Evolutionary conservation across 2,329 filamentous ascomycete species (phyloP).

Genomic region (Arthrobotrys conoides): DNA sequence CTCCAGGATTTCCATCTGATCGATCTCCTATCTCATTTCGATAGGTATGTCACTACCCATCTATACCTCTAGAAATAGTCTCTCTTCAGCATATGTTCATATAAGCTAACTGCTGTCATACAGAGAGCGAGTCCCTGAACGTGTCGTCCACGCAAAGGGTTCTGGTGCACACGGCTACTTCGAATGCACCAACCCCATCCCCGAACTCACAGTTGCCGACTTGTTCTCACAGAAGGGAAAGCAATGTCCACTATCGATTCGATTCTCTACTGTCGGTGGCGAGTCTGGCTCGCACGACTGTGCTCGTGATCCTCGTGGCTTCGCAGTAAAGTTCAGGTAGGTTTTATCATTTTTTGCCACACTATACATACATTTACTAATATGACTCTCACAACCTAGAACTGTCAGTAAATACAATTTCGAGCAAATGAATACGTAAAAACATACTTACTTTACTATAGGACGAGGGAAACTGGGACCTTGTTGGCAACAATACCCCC

Average conservation of each 20-base stretch:
- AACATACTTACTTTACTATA: conserved; percentile 27
- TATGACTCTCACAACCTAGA: conserved; percentile 9
- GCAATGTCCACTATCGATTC: conserved; percentile 76
- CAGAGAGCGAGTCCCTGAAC: conserved; percentile 70
- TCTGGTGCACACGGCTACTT: conserved; percentile 70
- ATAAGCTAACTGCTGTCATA: background rate
- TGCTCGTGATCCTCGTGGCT: conserved; percentile 80
- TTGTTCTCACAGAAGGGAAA: conserved; percentile 76
- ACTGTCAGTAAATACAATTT: conserved; percentile 42
- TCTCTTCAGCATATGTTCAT: background rate
- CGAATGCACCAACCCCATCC: conserved; percentile 70
- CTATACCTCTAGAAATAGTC: background rate
- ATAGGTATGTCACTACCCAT: conserved; percentile 65
- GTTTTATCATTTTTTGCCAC: background rate
- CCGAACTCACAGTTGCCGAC: conserved; percentile 71
- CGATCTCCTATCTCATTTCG: conserved; percentile 73
- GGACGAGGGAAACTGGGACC: conserved; percentile 80
- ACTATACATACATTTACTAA: conserved; percentile 5
- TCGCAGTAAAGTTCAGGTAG: conserved; percentile 76
- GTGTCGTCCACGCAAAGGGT: conserved; percentile 66
- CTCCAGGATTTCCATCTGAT: conserved; percentile 78
- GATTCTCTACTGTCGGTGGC: conserved; percentile 83
- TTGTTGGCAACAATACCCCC: conserved; percentile 80
- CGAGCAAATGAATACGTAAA: background rate
- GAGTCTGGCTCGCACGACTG: conserved; percentile 80